A percentile compares a stretch with the other conserved stretches of the same genome.
phyloP scores from a whole-genome alignment of 345 rosid genomes.

The Camelina laxa region DNA sequence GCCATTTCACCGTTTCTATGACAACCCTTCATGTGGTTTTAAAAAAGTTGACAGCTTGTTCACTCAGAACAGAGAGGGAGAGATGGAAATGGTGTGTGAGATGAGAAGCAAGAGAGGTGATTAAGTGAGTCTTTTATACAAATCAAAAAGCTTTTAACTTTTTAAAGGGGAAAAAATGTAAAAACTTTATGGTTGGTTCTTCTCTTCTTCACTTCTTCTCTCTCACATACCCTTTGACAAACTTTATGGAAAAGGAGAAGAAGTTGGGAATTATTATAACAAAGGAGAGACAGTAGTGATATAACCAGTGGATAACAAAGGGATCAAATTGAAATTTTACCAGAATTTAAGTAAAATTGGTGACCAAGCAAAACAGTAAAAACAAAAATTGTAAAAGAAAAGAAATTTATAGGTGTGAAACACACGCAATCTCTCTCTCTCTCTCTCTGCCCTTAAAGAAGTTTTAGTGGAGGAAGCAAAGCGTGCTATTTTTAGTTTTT shows the following conservation, averaged over 20 bases:
- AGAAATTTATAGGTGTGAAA: conserved; percentile 35
- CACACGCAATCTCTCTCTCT: conserved; percentile 57
- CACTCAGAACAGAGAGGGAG: background rate
- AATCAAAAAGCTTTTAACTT: conserved; percentile 33
- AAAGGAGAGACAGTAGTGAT: conserved; percentile 43
- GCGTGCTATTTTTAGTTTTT: conserved; percentile 43
- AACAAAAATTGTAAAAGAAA: background rate
- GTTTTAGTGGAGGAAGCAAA: conserved; percentile 56
- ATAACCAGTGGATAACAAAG: conserved; percentile 12
- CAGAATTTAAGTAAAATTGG: conserved; percentile 1
- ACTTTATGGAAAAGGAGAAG: too few species aligned
- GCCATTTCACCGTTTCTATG: conserved; percentile 53
- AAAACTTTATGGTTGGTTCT: conserved; percentile 38
- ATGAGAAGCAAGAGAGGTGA: conserved; percentile 27
- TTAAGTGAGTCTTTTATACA: conserved; percentile 37
- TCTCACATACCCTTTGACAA: conserved; percentile 14
- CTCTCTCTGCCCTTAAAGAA: conserved; percentile 22
- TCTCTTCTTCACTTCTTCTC: conserved; percentile 1
- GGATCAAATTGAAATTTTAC: background rate
- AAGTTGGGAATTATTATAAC: background rate
- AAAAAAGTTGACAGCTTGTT: too few species aligned
- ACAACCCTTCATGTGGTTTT: conserved; percentile 50
- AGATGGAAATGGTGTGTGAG: conserved; percentile 30
- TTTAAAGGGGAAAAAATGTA: conserved; percentile 38
- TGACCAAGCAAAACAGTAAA: conserved; percentile 42